A percentile compares a stretch with the other conserved stretches of the same genome.
Evolutionary conservation across 352 stramenopile species (phyloP).

Genomic region (Globisporangium splendens): DNA sequence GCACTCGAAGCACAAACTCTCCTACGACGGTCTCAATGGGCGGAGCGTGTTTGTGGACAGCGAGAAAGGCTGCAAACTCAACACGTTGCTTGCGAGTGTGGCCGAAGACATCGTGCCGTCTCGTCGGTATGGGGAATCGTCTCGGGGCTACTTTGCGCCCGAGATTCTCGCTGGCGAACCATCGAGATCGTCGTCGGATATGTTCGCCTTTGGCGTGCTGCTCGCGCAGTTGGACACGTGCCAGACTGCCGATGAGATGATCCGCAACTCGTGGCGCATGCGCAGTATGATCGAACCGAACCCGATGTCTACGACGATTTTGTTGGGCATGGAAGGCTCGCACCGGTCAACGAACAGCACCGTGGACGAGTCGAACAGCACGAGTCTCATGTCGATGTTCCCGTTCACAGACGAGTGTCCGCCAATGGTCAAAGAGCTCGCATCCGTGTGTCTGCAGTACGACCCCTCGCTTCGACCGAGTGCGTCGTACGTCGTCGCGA

Average conservation of each 20-base stretch:
- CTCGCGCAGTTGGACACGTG: constrained; percentile 55
- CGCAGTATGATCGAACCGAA: constrained; percentile 34
- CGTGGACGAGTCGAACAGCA: constrained; percentile 23
- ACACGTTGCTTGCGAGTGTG: constrained; percentile 64
- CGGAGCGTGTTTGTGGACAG: constrained; percentile 71
- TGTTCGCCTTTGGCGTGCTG: constrained; percentile 76
- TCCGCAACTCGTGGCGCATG: constrained; percentile 50
- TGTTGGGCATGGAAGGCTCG: constrained; percentile 19
- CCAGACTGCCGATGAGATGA: constrained; percentile 61
- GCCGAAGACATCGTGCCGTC: constrained; percentile 24
- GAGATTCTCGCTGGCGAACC: constrained; percentile 49
- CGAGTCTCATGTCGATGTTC: constrained; percentile 55
- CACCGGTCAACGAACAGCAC: constrained; percentile 26
- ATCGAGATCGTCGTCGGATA: constrained; percentile 48
- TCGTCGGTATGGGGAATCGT: constrained; percentile 3
- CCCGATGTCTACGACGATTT: constrained; percentile 22
- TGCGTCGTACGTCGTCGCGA: constrained; percentile 69
- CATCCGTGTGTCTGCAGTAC: constrained; percentile 59
- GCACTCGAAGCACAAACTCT: constrained; percentile 64
- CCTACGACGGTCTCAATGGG: constrained; percentile 69
- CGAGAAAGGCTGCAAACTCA: constrained; percentile 74
- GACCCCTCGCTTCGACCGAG: constrained; percentile 69
- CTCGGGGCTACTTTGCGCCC: constrained; percentile 46
- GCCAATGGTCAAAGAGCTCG: constrained; percentile 47
- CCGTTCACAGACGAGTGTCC: constrained; percentile 70